Conservation (phyloP, 2,329 filamentous ascomycete species). For the Fusarium protoensiforme region DNA sequence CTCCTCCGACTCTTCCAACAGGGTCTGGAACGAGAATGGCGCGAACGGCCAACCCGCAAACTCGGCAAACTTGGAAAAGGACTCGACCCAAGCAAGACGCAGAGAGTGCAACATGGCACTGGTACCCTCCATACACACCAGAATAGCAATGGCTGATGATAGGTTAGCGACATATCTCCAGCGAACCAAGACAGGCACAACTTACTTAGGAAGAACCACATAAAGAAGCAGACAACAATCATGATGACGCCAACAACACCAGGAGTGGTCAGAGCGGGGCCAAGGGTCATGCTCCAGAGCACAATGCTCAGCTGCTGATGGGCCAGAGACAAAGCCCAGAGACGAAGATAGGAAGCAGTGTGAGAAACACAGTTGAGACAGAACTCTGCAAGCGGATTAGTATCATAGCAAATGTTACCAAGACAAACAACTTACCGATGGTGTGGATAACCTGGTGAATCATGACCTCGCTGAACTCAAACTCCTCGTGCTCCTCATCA, state of each 20-base stretch:
- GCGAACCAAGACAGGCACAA: not conserved
- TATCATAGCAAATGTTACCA: not conserved
- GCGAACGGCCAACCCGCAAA: constrained; percentile 88
- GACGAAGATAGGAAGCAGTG: constrained; percentile 97
- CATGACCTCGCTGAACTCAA: constrained; percentile 97
- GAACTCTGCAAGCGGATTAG: constrained; percentile 75
- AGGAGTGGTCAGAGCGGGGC: constrained; percentile 74
- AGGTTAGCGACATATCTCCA: constrained; percentile 37
- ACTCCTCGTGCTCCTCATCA: constrained; percentile 89
- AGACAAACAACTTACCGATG: constrained; percentile 75
- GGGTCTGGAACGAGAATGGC: constrained; percentile 86
- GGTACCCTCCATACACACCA: constrained; percentile 96
- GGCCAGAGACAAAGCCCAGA: constrained; percentile 96
- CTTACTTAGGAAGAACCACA: constrained; percentile 87
- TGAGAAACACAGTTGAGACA: constrained; percentile 99
- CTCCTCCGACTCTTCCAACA: constrained; percentile 84
- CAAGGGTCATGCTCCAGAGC: constrained; percentile 95
- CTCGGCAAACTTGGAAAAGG: constrained; percentile 97
- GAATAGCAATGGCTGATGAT: constrained; percentile 62
- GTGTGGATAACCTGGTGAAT: constrained; percentile 99
- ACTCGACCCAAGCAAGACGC: constrained; percentile 95
- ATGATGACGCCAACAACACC: constrained; percentile 80
- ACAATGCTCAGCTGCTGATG: constrained; percentile 98
- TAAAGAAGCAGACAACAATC: constrained; percentile 83
- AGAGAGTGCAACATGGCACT: constrained; percentile 95